Base-by-base conservation (phyloP, 345 rosid species). In the Salix viminalis region DNA sequence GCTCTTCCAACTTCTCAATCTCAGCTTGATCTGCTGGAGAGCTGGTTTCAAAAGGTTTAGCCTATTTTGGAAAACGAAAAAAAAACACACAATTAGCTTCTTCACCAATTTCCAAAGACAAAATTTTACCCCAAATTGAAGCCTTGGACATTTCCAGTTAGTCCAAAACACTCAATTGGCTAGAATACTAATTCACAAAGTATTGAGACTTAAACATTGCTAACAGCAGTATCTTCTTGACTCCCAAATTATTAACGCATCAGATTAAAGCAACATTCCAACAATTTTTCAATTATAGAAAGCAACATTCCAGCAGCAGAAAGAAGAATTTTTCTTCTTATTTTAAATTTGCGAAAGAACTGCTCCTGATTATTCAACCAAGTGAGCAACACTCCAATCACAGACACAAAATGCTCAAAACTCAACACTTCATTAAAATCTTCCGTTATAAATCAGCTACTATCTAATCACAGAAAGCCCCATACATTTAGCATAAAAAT, bases 1-100 rank as follows among this genome's bases (percentile, higher is more conserved):
- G 88, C 75, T 89, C 97, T 84, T 94, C 97, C 75, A 96, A 79
- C 79, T 84, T 86, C 76, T 87, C 87, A 5, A 92, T 82, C 73
- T 92, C 97, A 2, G 84, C 90, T 80, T 89, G 86, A 81, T 88
- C 89, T 7, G 78, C 88, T 24, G 88, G 81, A 4, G 85, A 81
- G 72, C 80, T 83, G 6, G 77, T 76, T 75, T 92, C 91, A 80
- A 82, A 89, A 72, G 88, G 46, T 78, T 87, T 92, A 58, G 89
- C 90, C 99, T 93, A 70, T 71, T 64, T 39, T 23, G 64, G 56
- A 74, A 46, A 37, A 75, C 21, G 23, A 50, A 71, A 60, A 70
- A 70, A 74, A 10, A 12, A 30, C 50, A 48, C 32, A 34, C 24
- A 13, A 60, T 56, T 58, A 73, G 34, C 60, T 37, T 41, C 24